Base-by-base conservation (phyloP, 345 rosid species). In the Camelina neglecta region DNA sequence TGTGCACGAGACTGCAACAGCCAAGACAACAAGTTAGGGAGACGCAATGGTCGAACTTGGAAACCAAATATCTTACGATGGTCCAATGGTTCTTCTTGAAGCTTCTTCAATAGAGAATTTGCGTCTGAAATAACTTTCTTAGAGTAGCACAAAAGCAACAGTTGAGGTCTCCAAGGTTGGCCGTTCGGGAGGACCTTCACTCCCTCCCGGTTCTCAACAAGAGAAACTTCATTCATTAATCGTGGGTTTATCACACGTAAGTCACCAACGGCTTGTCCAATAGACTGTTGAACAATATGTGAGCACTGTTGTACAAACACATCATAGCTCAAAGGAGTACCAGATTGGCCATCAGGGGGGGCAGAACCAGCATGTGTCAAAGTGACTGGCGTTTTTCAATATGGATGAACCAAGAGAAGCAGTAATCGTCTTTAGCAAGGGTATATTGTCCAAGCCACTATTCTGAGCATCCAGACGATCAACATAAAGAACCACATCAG, bases 361-460 rank as follows among this genome's bases (percentile, higher is more conserved):
- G 99, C 93, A 48, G 99, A 90, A 79, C 93, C 92, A 75, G 88
- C 96, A 83, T 94, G 97, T 58, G 98, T 94, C 71, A 94, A 84
- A 67, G 93, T 87, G 67, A 92, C 90, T 69, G 18, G 90, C 90
- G 59, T 84, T 88, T 71, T 83, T 84, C 93, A 93, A 93, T 63
- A 90, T 84, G 38, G 95, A 85, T 26, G 93, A 59, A 64, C 93
- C 93, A 56, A 89, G 93, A 60, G 75, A 38, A 45, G 76, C 80
- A 31, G 89, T 83, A 71, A 93, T 86, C 29, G 90, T 79, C 76
- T 74, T 86, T 69, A 93, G 77, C 79, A 93, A 39, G 3, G 92
- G 92, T 38, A 85, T 67, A 83, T 85, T 88, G 71, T 86, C 86
- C 48, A 84, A 89, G 73, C 83, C 91, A 73, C 93, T 81, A 41